Base-by-base conservation (phyloP, 345 rosid genomes). In the Theobroma cacao region DNA sequence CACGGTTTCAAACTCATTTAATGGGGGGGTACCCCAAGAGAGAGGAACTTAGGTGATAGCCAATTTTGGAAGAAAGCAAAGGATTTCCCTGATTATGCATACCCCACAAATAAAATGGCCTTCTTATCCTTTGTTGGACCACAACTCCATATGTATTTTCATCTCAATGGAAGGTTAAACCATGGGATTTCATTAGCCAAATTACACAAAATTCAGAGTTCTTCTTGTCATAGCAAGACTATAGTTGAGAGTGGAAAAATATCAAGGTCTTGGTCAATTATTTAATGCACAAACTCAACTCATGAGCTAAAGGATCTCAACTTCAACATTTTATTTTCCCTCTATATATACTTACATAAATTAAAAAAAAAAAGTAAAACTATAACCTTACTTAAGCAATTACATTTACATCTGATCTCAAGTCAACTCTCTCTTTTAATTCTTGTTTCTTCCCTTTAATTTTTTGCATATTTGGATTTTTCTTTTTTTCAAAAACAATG, bases 51-150 rank as follows among this genome's bases (percentile, higher is more conserved):
- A 68, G 36, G 26, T 45, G 34, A 43, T 10, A 31, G 61, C 60
- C 5, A 9, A 9, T 30, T 31, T 30, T 47, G 10, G 40, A 26
- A 70, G 74, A 70, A 18, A n/a, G 53, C 15, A 7, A n/a, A n/a
- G 24, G 18, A 8, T 47, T 47, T 34, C 28, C 20, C 2, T 64
- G 13, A 64, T 30, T 17, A 10, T 31, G 43, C 31, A 31, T 9
- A 48, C 59, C 60, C 75, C 59, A 50, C 41, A 67, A 70, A 9
- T 4, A 48, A 70, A 70, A 30, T 70, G 43, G 10, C 18, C 10
- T 31, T 20, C 20, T 31, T 50, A 50, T 20, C 61, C 18, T 20
- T 38, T 71, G 61, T 71, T 71, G 75, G 75, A 52, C 75, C 61
- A 33, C 60, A 18, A 9, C 4, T 66, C 0, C 28, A 8, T 1